Evolutionary conservation across 2,329 filamentous ascomycete species (phyloP).

Genomic region (Atkinsonella texensis): DNA sequence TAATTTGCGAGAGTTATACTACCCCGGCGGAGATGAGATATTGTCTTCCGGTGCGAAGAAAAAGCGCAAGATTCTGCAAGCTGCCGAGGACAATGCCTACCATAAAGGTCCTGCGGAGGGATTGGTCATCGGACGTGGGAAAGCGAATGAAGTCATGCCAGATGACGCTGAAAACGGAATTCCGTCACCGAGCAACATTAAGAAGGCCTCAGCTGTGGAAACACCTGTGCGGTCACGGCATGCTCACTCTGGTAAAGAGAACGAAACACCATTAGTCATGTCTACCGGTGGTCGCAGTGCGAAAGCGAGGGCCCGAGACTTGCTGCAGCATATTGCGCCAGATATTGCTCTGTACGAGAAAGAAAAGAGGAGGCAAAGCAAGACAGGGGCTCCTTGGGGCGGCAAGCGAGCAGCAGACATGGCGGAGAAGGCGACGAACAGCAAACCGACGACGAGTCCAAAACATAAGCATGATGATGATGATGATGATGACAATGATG

Average conservation of each 20-base stretch:
- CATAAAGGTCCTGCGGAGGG: slow-evolving; percentile 34
- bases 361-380: slow-evolving; percentile 65
- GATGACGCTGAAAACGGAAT: slow-evolving; percentile 27
- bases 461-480: slow-evolving; percentile 31
- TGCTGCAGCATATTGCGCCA: slow-evolving; percentile 62
- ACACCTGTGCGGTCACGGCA: slow-evolving; percentile 32
- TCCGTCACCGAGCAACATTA: slow-evolving; percentile 17
- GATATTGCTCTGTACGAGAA: slow-evolving; percentile 90
- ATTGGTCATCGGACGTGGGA: slow-evolving; percentile 29
- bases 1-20: slow-evolving; percentile 53
- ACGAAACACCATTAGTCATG: slow-evolving; percentile 58
- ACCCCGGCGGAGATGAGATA: slow-evolving; percentile 45
- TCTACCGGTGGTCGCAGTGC: slow-evolving; percentile 72
- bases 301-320: slow-evolving; percentile 71
- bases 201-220: slow-evolving; percentile 9
- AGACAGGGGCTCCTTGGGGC: slow-evolving; percentile 42
- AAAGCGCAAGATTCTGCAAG: slow-evolving; percentile 38
- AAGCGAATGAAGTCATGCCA: slow-evolving; percentile 31
- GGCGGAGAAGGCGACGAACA: slow-evolving; percentile 40
- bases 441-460: slow-evolving; percentile 27
- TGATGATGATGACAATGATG: slow-evolving; percentile 27
- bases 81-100: slow-evolving; percentile 39
- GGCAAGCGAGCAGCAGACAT: slow-evolving; percentile 50
- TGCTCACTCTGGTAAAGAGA: slow-evolving; percentile 60
- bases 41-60: slow-evolving; percentile 30